phyloP scores from a whole-genome alignment of 768 basidiomycete genomes.

The Lentinula raphanica region DNA sequence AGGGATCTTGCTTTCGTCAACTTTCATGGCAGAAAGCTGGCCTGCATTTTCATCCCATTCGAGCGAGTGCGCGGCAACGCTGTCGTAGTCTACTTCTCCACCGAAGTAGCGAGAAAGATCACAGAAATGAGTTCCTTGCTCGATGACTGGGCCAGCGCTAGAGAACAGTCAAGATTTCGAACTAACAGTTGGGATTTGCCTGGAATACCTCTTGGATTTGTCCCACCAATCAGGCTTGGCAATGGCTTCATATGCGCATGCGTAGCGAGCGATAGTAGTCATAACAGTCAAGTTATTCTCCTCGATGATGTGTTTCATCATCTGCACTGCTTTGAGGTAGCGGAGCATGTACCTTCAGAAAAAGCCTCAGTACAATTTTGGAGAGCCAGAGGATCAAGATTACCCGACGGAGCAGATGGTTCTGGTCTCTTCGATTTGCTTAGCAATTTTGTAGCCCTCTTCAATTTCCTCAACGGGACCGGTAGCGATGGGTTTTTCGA shows the following conservation, averaged over 20 bases:
- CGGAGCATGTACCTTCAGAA: constrained; percentile 79
- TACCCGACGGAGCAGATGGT: constrained; percentile 89
- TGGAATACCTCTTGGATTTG: constrained; percentile 68
- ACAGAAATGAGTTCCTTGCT: constrained; percentile 96
- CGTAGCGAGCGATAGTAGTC: constrained; percentile 94
- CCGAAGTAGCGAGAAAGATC: constrained; percentile 97
- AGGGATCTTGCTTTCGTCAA: constrained; percentile 82
- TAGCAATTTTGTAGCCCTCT: constrained; percentile 67
- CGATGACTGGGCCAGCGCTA: constrained; percentile 78
- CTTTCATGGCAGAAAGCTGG: constrained; percentile 66
- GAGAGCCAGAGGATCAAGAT: constrained; percentile 5
- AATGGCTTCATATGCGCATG: constrained; percentile 78
- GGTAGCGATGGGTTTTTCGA: constrained; percentile 91
- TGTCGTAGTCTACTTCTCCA: constrained; percentile 84
- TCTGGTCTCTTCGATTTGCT: constrained; percentile 60
- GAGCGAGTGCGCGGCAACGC: constrained; percentile 79
- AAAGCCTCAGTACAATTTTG: neutral
- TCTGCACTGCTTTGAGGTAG: constrained; percentile 89
- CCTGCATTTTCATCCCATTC: constrained; percentile 93
- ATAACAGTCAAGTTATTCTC: constrained; percentile 94
- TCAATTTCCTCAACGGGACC: constrained; percentile 65
- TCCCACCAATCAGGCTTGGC: constrained; percentile 91
- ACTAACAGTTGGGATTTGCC: neutral
- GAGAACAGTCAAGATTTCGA: neutral
- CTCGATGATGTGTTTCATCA: constrained; percentile 93